Evolutionary conservation across 164 flowering plant species (phyloP).

Genomic region (Vitis labrusca): DNA sequence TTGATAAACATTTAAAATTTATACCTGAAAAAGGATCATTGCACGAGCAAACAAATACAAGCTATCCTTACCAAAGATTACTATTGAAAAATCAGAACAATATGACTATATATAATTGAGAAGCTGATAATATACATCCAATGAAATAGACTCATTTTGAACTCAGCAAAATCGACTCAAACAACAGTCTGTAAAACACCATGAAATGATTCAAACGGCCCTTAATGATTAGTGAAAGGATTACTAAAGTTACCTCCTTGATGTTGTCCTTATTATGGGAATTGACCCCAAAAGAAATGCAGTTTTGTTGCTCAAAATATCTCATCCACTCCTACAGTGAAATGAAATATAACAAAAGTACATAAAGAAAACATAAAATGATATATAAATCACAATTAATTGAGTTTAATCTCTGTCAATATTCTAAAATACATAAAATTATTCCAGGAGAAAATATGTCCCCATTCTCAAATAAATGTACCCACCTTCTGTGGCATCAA

Average conservation of each 20-base stretch:
- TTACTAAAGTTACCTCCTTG: constrained; percentile 45
- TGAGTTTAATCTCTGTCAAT: not conserved
- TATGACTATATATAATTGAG: not conserved
- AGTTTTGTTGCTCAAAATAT: constrained; percentile 47
- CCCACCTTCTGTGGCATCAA: too few relatives aligned
- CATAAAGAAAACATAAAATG: too few relatives aligned
- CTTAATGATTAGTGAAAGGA: not conserved
- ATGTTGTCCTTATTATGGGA: constrained; percentile 74
- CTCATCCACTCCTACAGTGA: constrained; percentile 59
- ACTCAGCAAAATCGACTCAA: not conserved
- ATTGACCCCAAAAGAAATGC: constrained; percentile 52
- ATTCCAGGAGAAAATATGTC: too few relatives aligned
- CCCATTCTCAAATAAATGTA: too few relatives aligned
- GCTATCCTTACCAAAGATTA: not conserved
- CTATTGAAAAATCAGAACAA: not conserved
- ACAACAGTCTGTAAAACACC: not conserved
- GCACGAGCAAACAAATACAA: too few relatives aligned
- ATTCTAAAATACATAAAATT: not conserved
- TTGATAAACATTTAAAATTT: too few relatives aligned
- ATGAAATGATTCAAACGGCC: not conserved
- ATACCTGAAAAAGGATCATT: too few relatives aligned
- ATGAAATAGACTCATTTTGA: not conserved
- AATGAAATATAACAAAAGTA: not conserved
- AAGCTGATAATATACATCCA: not conserved
- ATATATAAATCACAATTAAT: not conserved